Base-by-base conservation (phyloP, 108 stramenopile species). In the Fragilariopsis cylindrus region DNA sequence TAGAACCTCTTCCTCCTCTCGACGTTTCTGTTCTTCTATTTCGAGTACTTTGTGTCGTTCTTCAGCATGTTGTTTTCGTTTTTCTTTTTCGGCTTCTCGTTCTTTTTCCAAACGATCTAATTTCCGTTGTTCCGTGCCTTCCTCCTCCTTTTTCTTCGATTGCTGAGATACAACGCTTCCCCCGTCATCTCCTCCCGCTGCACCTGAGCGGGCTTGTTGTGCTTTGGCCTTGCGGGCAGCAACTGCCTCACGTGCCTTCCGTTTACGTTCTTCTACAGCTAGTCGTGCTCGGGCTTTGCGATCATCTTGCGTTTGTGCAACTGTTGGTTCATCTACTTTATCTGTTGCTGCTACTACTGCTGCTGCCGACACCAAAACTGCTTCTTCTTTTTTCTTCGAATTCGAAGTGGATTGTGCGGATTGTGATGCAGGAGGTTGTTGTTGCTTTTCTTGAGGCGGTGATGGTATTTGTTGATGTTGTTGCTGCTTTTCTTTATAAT, bases 251-350 rank as follows among this genome's bases (percentile, higher is more conserved):
- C 79, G 48, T n/a, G 79, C 73, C 70, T 80, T 80, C 4, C 79
- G 69, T 46, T 80, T 80, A 52, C 79, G 79, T 18, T 80, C 79
- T 42, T 80, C 79, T 7, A 80, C 74, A 54, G 79, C 79, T 18
- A 58, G 57, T 5, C 79, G 79, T 18, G 74, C 72, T 52, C 73
- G 66, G 48, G 66, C 74, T 18, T 65, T 65, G 46, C 74, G 79
- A n/a, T 80, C 74, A 40, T 60, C 69, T 45, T 42, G 5, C 13
- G 65, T 45, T 4, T 45, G 13, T 18, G 41, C 18, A 3, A 16
- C 12, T 1, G 8, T 13, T 47, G 67, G 21, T 52, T 53, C 52
- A 12, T 53, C 52, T n/a, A n/a, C 52, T 53, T 53, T n/a, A n/a
- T 53, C 52, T 15, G 12, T n/a, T 13, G 60, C 1, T 39, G 60